Conservation (phyloP, 1,139 yeast species). For the Yamadazyma jaroonii region DNA sequence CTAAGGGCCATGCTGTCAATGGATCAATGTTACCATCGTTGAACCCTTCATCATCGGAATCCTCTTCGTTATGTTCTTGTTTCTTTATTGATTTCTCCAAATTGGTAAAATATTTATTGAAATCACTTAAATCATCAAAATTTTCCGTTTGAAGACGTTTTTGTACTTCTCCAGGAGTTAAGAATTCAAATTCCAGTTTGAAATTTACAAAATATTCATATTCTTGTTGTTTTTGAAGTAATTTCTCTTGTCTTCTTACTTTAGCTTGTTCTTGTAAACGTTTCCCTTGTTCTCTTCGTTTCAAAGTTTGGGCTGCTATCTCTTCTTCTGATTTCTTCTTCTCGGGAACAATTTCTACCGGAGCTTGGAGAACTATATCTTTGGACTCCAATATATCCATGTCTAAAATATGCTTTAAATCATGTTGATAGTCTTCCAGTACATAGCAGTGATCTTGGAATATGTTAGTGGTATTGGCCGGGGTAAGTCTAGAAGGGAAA, state of each 20-base stretch:
- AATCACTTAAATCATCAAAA: constrained; percentile 69
- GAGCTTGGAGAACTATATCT: constrained; percentile 81
- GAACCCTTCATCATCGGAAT: constrained; percentile 23
- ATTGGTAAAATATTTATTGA: constrained; percentile 63
- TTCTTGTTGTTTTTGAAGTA: constrained; percentile 79
- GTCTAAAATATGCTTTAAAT: constrained; percentile 55
- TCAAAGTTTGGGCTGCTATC: constrained; percentile 69
- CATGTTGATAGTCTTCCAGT: constrained; percentile 64
- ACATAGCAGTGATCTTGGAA: constrained; percentile 79
- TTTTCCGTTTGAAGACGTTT: constrained; percentile 66
- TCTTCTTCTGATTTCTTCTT: constrained; percentile 80
- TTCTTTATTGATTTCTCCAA: constrained; percentile 68
- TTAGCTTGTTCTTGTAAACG: constrained; percentile 93
- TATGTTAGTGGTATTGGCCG: constrained; percentile 62
- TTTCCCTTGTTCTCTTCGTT: constrained; percentile 81
- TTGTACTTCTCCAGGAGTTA: constrained; percentile 42
- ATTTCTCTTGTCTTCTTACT: constrained; percentile 74
- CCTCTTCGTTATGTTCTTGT: constrained; percentile 61
- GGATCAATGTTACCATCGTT: constrained; percentile 49
- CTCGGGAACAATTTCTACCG: constrained; percentile 51
- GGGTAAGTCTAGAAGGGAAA: constrained; percentile 73
- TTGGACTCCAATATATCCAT: constrained; percentile 61
- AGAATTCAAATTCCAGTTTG: constrained; percentile 47
- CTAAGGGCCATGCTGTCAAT: constrained; percentile 63
- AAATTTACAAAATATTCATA: constrained; percentile 65